Evolutionary conservation across 1,284 basidiomycete genomes (phyloP).

Genomic region (Coniferiporia sulphurascens): DNA sequence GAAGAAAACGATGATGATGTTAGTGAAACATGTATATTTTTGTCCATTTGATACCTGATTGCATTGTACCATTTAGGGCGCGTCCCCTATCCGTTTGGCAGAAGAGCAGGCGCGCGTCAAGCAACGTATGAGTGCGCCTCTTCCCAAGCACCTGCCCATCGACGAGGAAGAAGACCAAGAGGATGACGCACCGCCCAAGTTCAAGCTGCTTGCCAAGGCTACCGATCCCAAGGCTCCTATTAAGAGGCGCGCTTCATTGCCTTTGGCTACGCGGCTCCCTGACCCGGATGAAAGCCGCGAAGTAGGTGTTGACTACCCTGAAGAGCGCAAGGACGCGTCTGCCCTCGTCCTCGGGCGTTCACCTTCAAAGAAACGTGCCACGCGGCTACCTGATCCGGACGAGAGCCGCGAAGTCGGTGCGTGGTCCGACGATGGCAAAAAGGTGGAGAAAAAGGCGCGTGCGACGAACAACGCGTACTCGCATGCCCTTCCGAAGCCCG

Average conservation of each 20-base stretch:
- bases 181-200: neutral
- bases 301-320: neutral
- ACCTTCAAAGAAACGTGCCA: neutral
- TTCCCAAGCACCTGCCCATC: slow-evolving; percentile 11
- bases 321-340: neutral
- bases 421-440: neutral
- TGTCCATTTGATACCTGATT: neutral
- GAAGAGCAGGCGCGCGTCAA: slow-evolving; percentile 14
- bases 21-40: neutral
- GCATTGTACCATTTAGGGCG: neutral
- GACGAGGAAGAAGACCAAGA: slow-evolving; percentile 8
- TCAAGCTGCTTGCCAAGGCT: neutral
- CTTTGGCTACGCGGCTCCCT: neutral
- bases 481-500: neutral
- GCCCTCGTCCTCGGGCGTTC: neutral
- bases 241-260: neutral
- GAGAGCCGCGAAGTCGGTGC: neutral
- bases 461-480: neutral
- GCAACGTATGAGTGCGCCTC: slow-evolving; percentile 16
- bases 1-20: slow-evolving; percentile 10
- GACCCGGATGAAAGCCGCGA: slow-evolving; percentile 9
- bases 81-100: slow-evolving; percentile 7
- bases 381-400: neutral
- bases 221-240: neutral
- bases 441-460: neutral